Percentiles rank a stretch among this genome's conserved stretches.
phyloP scores from a whole-genome alignment of 192 early-diverging fungal genomes.

The Kickxella alabastrina region DNA sequence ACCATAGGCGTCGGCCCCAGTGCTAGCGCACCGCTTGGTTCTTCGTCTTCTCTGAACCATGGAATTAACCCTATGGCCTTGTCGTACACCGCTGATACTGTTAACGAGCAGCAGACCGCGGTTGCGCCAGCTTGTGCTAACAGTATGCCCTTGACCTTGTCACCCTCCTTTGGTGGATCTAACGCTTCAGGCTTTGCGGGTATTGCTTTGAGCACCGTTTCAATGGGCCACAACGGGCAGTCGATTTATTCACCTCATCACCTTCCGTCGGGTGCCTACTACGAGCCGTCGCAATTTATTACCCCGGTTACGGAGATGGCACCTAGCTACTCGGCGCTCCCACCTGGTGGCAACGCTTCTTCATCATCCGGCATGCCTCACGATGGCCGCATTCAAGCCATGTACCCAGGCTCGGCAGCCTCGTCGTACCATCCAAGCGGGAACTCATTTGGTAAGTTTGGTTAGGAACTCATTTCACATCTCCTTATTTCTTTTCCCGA shows the following conservation, averaged over 20 bases:
- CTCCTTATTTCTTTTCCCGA: too few relatives aligned
- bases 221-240: slow-evolving; percentile 6
- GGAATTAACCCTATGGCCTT: background rate
- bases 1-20: background rate
- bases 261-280: background rate
- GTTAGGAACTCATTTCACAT: too few relatives aligned
- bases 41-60: background rate
- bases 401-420: too few relatives aligned
- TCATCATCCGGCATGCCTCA: slow-evolving; percentile 1
- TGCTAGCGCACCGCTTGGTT: background rate
- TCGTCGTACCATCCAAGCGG: too few relatives aligned
- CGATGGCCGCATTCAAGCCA: slow-evolving; percentile 16
- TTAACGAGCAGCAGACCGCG: too few relatives aligned
- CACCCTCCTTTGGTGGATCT: background rate
- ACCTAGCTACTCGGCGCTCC: slow-evolving; percentile 28
- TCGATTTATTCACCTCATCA: slow-evolving; percentile 1
- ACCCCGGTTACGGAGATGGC: slow-evolving; percentile 12
- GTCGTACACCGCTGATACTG: too few relatives aligned
- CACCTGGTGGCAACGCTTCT: slow-evolving; percentile 7
- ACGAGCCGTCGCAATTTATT: background rate
- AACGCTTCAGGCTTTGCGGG: background rate
- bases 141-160: background rate
- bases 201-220: background rate
- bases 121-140: background rate
- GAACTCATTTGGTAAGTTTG: too few relatives aligned